Evolutionary conservation across 1,284 basidiomycete species (phyloP), one percentile per base, ranked within the genome.

Genomic region (Ustilago cynodontis): DNA sequence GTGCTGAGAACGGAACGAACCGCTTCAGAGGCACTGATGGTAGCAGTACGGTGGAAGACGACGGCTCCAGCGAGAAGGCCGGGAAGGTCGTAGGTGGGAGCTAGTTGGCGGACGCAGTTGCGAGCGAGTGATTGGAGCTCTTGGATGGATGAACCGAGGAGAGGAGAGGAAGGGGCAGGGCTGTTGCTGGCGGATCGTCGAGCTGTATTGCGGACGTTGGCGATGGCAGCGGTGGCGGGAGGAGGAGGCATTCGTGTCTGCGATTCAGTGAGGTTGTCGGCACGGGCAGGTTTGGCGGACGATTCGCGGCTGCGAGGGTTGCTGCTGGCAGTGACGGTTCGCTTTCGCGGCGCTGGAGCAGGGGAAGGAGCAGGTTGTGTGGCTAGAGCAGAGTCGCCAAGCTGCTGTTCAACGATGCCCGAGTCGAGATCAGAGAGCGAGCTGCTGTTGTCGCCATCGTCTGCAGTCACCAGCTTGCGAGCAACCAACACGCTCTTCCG

Each of bases 21-120:
- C 0, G 83, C 82, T 53, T 85, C 83, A 3, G 77, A 79, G 13
- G 81, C 80, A 10, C 78, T 77, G 62, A 85, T 85, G 13, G 84
- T 85, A 24, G 84, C 84, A 9, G 84, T 85, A 20, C 84, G 80
- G 71, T 85, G 83, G 69, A 85, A 85, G 3, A 85, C 84, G 52
- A 85, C 75, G 14, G 82, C 79, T 7, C 81, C 78, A 4, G 84
- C 84, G 11, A 85, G 68, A n/a, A 85, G 80, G 13, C 82, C 83
- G 20, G 79, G 74, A 7, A 85, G 63, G 49, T 85, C 84, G 66
- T 85, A 85, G 20, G 83, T 82, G 7, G 78, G 68, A 2, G 84
- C 81, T 1, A 85, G 68, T 24, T 65, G 59, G 13, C 61, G 65
- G 1, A 85, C 80, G 37, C 78, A 75, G 49, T 51, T 51, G 28